A percentile compares a stretch with the other conserved stretches of the same genome.
These are phyloP conservation scores for Prunus yedoensis DNA, from an alignment of 331 rosid genomes.

Conservation along the genomic window DNA sequence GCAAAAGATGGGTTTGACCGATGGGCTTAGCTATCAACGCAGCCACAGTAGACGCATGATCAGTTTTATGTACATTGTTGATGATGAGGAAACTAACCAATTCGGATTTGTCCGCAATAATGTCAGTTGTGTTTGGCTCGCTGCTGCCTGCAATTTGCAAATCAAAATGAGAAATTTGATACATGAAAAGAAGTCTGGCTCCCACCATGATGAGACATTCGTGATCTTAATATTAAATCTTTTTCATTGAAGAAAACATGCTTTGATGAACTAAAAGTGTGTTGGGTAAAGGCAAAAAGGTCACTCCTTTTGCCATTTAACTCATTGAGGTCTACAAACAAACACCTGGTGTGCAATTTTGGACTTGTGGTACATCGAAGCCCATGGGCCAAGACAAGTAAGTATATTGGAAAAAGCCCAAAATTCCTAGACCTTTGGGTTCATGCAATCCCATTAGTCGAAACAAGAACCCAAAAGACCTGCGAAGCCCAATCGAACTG, in stretches of 20 bases:
- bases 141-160: background rate
- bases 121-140: background rate
- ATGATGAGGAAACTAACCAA: too few species aligned
- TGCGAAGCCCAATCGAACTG: background rate
- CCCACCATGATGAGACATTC: too few species aligned
- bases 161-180: too few species aligned
- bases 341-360: background rate
- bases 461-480: background rate
- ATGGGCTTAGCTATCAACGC: background rate
- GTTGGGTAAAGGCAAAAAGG: background rate
- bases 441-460: too few species aligned
- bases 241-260: background rate
- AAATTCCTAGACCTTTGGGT: too few species aligned
- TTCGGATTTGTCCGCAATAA: background rate
- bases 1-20: constrained; percentile 8
- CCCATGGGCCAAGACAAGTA: background rate
- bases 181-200: background rate
- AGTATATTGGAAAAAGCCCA: background rate
- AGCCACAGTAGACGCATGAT: constrained; percentile 1
- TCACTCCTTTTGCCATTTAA: background rate
- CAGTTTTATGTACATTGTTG: background rate
- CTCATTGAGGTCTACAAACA: background rate
- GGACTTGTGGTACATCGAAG: background rate
- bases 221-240: too few species aligned
- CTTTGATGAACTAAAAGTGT: background rate